Evolutionary conservation across 2,329 filamentous ascomycete species (phyloP), one percentile per base, ranked within the genome.

Genomic region (Hypomyces rosellus): DNA sequence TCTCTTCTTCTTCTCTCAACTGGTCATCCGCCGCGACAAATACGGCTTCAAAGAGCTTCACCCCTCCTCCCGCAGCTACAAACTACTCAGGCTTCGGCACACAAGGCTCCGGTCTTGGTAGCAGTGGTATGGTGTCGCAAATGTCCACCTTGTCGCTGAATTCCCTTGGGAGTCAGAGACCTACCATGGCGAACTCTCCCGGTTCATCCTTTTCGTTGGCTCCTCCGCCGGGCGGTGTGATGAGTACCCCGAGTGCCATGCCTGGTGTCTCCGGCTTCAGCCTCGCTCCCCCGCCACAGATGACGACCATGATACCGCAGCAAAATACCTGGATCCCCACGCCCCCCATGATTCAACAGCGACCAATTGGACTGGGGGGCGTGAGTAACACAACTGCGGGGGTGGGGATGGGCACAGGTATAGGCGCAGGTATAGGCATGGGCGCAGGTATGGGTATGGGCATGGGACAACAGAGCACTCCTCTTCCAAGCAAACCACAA

Each of bases 131-230:
- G 55, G 64, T 58, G 45, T 65, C 66, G 15, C 69, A 73, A 34
- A 75, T 81, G 73, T 68, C 70, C 11, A 74, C 59, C 49, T 66
- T 81, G 62, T 74, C 72, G 1, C 65, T 81, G 44, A 69, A 33
- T 34, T 48, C 49, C 6, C 22, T 51, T 34, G 45, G 45, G 30
- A 37, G 69, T 47, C 73, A 75, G 51, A 66, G 70, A 48, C 71
- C 69, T 1, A 51, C 62, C 12, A 57, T 73, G 49, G 49, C 45
- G 16, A 48, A 55, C 37, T 65, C 67, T 11, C 65, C 62, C 41
- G 53, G 62, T 4, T 73, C 75, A 3, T 76, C 79, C 0, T 84
- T 84, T 61, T 82, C 81, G 1, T 66, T 84, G 14, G 72, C 81
- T 6, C 80, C 80, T 4, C 78, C 80, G 1, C 74, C 81, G 11